Base-by-base conservation (phyloP, 1,284 basidiomycete genomes). In the Leccinum huronense region DNA sequence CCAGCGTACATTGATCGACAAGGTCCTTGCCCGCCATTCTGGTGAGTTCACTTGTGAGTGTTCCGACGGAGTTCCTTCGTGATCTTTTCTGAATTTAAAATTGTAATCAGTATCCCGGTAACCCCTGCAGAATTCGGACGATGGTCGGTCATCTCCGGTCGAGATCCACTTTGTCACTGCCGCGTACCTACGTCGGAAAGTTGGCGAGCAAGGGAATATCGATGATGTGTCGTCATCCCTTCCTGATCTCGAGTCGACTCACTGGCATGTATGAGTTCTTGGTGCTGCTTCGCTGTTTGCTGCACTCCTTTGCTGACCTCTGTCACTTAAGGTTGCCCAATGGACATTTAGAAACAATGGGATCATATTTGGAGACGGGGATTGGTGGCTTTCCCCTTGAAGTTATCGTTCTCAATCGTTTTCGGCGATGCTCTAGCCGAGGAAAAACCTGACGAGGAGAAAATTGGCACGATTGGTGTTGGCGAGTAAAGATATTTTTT, bases 111-210 rank as follows among this genome's bases (percentile, higher is more conserved):
- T 96, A 54, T 96, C 95, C 72, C 85, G 95, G 53, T 95, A 98
- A 75, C 86, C 98, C 11, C 80, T 98, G 0, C 83, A 98, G 80
- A 98, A 98, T 75, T 96, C 95, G 13, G 95, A 98, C 75, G 96
- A 98, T 78, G 95, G 94, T 0, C 89, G 87, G 48, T 91, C 95
- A 7, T 86, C 84, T 63, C 80, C 85, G 42, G 93, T 91, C 4
- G 91, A 95, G 76, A 92, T 96, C 68, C 45, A 14, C 45, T 59
- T 59, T 69, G 87, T 92, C 73, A 91, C 92, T 0, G 78, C 86
- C 72, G 74, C 72, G 8, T 87, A 82, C 65, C 60, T 86, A 6
- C 80, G 83, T 30, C 76, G 73, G n/a, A 79, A 80, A 69, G 65
- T 61, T 34, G 31, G 13, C n/a, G 62, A 62, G 23, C 62, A 58